A percentile compares a stretch with the other conserved stretches of the same genome.
Conservation (phyloP, 805 yeast genomes). For the Metschnikowia chrysomelidarum region DNA sequence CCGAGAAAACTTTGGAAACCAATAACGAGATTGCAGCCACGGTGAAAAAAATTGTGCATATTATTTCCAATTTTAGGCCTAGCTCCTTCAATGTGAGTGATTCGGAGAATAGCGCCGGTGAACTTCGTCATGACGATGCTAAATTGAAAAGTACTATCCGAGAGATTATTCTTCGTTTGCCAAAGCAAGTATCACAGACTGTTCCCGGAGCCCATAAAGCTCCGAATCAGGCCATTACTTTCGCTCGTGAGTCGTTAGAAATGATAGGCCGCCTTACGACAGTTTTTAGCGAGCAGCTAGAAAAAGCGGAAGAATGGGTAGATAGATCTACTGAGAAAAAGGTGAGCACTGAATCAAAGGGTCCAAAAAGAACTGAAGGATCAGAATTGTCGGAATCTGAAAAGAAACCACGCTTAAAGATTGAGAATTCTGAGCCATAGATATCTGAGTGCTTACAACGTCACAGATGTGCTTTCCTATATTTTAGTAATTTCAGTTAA, state of each 20-base stretch:
- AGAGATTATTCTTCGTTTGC: slow-evolving; percentile 71
- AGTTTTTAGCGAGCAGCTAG: slow-evolving; percentile 82
- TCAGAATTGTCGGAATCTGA: no score
- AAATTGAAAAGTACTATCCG: slow-evolving; percentile 68
- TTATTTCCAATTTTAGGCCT: slow-evolving; percentile 74
- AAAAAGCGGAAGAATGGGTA: slow-evolving; percentile 84
- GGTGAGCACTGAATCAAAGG: no score
- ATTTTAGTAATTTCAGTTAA: no score
- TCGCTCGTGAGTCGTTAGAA: slow-evolving; percentile 87
- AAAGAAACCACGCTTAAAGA: no score
- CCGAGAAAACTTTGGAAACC: slow-evolving; percentile 40
- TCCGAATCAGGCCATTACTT: slow-evolving; percentile 63
- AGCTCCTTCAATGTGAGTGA: slow-evolving; percentile 27
- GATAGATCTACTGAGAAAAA: slow-evolving; percentile 25
- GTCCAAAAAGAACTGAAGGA: no score
- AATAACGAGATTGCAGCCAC: slow-evolving; percentile 85
- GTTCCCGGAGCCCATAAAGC: slow-evolving; percentile 29
- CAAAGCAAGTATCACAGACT: slow-evolving; percentile 44
- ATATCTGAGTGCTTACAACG: no score
- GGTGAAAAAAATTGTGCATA: slow-evolving; percentile 80
- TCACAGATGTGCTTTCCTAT: no score
- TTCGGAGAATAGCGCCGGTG: slow-evolving; percentile 1
- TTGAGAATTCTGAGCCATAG: no score
- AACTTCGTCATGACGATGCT: slow-evolving; percentile 13
- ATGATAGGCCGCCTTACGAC: slow-evolving; percentile 80